phyloP scores from a whole-genome alignment of 495 filamentous ascomycete species.

The Bombardia bombarda region DNA sequence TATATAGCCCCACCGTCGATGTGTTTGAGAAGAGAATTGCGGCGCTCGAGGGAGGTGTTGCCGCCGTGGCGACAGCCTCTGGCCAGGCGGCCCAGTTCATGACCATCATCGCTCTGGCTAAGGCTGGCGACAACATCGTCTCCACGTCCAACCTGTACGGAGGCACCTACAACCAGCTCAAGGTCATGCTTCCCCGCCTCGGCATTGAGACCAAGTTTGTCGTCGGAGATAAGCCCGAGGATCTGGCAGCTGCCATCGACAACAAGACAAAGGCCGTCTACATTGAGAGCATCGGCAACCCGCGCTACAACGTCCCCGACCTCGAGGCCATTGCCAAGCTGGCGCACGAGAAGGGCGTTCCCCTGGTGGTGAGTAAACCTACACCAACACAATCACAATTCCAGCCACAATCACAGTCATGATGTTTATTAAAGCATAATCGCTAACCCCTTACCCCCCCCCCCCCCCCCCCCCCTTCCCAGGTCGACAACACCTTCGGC shows the following conservation, averaged over 20 bases:
- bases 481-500: slow-evolving; percentile 96
- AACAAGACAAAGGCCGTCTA: slow-evolving; percentile 96
- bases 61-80: slow-evolving; percentile 81
- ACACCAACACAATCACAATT: not conserved
- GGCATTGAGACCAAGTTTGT: slow-evolving; percentile 92
- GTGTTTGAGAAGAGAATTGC: slow-evolving; percentile 97
- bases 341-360: slow-evolving; percentile 73
- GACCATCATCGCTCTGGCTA: slow-evolving; percentile 74
- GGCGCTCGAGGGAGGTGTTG: slow-evolving; percentile 88
- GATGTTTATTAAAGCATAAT: no score
- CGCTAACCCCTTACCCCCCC: no score
- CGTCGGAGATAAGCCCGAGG: slow-evolving; percentile 70
- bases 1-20: slow-evolving; percentile 77
- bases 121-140: slow-evolving; percentile 89
- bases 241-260: slow-evolving; percentile 81
- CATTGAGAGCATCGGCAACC: slow-evolving; percentile 93
- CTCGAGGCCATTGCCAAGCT: slow-evolving; percentile 77
- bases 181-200: slow-evolving; percentile 83
- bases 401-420: not conserved
- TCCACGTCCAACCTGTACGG: slow-evolving; percentile 91
- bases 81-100: slow-evolving; percentile 95
- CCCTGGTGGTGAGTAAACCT: slow-evolving; percentile 60
- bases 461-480: not conserved
- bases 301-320: slow-evolving; percentile 88
- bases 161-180: slow-evolving; percentile 97